These are phyloP conservation scores for Heterobasidion parviporum DNA, from an alignment of 1,284 basidiomycete genomes.

Conservation along the genomic window DNA sequence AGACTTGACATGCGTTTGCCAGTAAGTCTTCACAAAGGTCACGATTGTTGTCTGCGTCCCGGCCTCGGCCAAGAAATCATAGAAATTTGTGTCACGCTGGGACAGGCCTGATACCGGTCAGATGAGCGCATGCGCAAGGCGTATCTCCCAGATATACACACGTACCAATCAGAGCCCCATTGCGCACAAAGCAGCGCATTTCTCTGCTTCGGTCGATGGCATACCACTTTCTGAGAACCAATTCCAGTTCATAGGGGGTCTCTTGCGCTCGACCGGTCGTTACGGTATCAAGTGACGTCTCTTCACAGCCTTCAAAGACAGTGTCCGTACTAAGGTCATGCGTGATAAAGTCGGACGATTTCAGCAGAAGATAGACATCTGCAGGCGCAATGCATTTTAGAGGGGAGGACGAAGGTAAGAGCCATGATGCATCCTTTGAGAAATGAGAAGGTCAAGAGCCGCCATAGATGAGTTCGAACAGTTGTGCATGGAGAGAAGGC, in stretches of 20 bases:
- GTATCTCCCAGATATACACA: conserved; percentile 1
- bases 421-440: conserved; percentile 83
- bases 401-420: conserved; percentile 80
- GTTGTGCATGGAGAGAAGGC: neutral
- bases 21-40: conserved; percentile 52
- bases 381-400: conserved; percentile 82
- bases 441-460: neutral
- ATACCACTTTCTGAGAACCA: conserved; percentile 93
- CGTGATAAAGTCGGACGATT: conserved; percentile 85
- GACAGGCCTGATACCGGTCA: conserved; percentile 52
- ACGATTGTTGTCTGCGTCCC: conserved; percentile 47
- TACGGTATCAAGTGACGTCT: neutral
- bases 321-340: conserved; percentile 64
- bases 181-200: conserved; percentile 80
- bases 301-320: conserved; percentile 56
- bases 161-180: conserved; percentile 63
- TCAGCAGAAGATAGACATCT: conserved; percentile 90
- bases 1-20: conserved; percentile 54
- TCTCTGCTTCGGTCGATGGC: conserved; percentile 79
- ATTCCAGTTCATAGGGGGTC: conserved; percentile 46
- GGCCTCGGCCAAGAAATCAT: conserved; percentile 75
- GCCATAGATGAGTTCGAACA: conserved; percentile 1
- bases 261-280: too few species aligned
- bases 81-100: conserved; percentile 89
- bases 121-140: neutral